Percentiles rank a stretch among this genome's conserved stretches.
Conservation (phyloP, 148 eudicot genomes). For the Rhododendron kiyosumense region DNA sequence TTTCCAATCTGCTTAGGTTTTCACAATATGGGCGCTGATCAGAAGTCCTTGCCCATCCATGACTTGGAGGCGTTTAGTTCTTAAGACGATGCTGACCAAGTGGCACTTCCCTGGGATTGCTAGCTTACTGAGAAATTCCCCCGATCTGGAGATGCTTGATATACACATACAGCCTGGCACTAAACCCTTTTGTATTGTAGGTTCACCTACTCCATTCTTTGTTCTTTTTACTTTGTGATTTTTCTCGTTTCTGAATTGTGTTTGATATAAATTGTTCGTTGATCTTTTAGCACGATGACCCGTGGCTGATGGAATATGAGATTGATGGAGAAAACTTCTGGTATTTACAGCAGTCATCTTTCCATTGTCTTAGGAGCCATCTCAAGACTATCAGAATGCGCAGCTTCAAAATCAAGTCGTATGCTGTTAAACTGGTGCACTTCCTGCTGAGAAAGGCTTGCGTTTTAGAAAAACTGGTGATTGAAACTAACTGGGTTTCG, state of each 20-base stretch:
- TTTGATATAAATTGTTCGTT: not conserved
- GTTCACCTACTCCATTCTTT: not conserved
- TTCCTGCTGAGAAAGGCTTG: not conserved
- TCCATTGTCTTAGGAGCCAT: constrained; percentile 5
- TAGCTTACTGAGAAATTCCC: constrained; percentile 11
- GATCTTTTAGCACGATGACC: not conserved
- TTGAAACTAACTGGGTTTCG: not conserved
- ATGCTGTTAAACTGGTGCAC: constrained; percentile 2
- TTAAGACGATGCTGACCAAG: constrained; percentile 13
- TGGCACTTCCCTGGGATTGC: constrained; percentile 16
- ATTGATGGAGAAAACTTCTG: constrained; percentile 8
- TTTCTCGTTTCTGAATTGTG: not conserved
- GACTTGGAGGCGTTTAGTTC: not conserved
- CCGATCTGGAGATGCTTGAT: constrained; percentile 8
- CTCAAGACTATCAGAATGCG: not conserved
- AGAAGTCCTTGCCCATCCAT: constrained; percentile 2
- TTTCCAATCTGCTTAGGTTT: constrained; percentile 1
- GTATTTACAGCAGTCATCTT: not conserved
- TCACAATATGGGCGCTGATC: not conserved
- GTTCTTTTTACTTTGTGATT: not conserved
- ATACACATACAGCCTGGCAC: not conserved
- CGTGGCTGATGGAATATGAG: not conserved
- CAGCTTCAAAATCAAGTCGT: not conserved
- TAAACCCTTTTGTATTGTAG: not conserved
- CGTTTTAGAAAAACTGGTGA: constrained; percentile 2